These are phyloP conservation scores for Apiospora rasikravindrae DNA, from an alignment of 2,329 filamentous ascomycete genomes.

Conservation along the genomic window DNA sequence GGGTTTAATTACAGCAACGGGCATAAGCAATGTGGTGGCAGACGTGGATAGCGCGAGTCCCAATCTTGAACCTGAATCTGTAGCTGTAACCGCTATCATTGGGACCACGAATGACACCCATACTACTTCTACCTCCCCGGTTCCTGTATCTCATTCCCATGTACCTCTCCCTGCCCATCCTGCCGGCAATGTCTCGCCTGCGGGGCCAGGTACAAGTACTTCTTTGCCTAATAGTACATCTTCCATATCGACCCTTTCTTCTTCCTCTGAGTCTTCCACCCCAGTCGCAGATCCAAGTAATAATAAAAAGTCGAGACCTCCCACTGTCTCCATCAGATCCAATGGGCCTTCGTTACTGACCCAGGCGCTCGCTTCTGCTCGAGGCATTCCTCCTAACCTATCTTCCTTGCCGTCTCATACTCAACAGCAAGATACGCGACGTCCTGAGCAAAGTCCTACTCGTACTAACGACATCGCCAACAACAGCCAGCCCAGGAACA, in stretches of 20 bases:
- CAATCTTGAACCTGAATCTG: slow-evolving; percentile 21
- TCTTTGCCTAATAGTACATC: slow-evolving; percentile 22
- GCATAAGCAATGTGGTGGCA: slow-evolving; percentile 16
- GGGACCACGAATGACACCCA: slow-evolving; percentile 35
- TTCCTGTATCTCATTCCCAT: slow-evolving; percentile 23
- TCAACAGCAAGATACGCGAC: slow-evolving; percentile 33
- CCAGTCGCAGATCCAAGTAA: slow-evolving; percentile 40
- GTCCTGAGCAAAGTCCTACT: slow-evolving; percentile 30
- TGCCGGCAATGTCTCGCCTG: slow-evolving; percentile 21
- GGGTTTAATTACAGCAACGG: slow-evolving; percentile 13
- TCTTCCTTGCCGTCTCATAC: slow-evolving; percentile 28
- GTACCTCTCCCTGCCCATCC: slow-evolving; percentile 24
- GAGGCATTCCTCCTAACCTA: slow-evolving; percentile 50
- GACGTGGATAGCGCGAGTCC: slow-evolving; percentile 28
- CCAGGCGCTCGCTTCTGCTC: slow-evolving; percentile 63
- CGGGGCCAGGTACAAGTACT: slow-evolving; percentile 23
- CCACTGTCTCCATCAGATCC: slow-evolving; percentile 48
- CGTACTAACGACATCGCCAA: slow-evolving; percentile 28
- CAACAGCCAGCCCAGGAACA: slow-evolving; percentile 29
- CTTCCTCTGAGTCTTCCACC: slow-evolving; percentile 27
- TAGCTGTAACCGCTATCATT: slow-evolving; percentile 29
- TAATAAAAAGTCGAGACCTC: slow-evolving; percentile 55
- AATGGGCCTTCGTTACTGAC: slow-evolving; percentile 61
- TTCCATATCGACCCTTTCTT: slow-evolving; percentile 18
- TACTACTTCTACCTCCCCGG: slow-evolving; percentile 28